Conservation (phyloP, 441 rosid genomes). For the Corymbia calophylla region DNA sequence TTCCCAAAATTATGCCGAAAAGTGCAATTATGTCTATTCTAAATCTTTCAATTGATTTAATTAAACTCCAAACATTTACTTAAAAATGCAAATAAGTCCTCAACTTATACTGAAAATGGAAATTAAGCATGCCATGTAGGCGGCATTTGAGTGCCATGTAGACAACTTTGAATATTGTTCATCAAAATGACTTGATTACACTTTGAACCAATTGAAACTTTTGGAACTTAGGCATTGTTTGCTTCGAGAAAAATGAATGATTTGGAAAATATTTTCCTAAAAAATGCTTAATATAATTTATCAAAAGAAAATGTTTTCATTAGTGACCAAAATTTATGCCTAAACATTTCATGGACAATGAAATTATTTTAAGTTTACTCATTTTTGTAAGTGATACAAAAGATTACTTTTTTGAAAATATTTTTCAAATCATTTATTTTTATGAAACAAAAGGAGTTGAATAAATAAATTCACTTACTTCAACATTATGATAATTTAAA, state of each 20-base stretch:
- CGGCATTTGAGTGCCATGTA: background rate
- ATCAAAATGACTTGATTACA: background rate
- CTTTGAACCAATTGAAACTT: background rate
- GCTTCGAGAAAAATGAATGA: background rate
- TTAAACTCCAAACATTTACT: background rate
- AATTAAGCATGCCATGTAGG: background rate
- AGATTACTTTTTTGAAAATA: no score
- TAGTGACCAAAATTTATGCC: background rate
- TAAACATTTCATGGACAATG: background rate
- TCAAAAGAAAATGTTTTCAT: background rate
- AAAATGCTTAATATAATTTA: no score
- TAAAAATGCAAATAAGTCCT: background rate
- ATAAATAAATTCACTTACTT: background rate
- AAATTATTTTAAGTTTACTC: background rate
- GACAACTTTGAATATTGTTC: background rate
- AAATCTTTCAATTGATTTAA: background rate
- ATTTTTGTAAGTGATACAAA: background rate
- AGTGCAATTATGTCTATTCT: background rate
- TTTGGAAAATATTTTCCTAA: no score
- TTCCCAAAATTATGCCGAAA: background rate
- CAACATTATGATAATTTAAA: background rate
- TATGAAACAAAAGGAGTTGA: background rate
- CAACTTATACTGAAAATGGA: background rate
- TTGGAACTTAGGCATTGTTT: background rate
- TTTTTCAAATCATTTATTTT: no score